Conservation (phyloP, 1,139 yeast species). For the Candida tetrigidarum region DNA sequence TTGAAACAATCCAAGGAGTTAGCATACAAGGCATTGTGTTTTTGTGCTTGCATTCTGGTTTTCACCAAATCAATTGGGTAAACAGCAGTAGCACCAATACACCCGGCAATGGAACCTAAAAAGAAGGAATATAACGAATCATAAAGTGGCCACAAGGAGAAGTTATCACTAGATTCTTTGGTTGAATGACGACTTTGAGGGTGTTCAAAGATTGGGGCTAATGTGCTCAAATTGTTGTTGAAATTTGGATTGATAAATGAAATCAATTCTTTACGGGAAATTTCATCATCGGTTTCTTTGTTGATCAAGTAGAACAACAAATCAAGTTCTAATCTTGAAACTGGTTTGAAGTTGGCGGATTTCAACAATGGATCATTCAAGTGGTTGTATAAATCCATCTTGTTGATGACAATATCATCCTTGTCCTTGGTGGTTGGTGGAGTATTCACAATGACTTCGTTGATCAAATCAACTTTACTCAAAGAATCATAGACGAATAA, state of each 20-base stretch:
- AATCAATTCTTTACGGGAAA: conserved; percentile 56
- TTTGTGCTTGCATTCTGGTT: conserved; percentile 98
- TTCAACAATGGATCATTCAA: conserved; percentile 56
- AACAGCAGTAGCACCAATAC: conserved; percentile 98
- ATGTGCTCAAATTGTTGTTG: conserved; percentile 38
- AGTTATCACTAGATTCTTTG: conserved; percentile 40
- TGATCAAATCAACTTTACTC: conserved; percentile 52
- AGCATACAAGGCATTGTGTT: conserved; percentile 69
- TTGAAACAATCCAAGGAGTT: conserved; percentile 87
- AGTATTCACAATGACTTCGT: conserved; percentile 63
- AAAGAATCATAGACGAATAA: conserved; percentile 48
- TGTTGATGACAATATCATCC: conserved; percentile 49
- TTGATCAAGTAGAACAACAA: conserved; percentile 54
- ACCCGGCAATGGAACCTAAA: conserved; percentile 94
- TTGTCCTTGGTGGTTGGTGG: conserved; percentile 51
- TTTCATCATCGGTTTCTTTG: conserved; percentile 45
- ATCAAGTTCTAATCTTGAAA: conserved; percentile 47
- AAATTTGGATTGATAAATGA: conserved; percentile 52
- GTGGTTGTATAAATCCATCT: conserved; percentile 45
- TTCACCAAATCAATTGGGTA: conserved; percentile 96
- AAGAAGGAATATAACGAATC: conserved; percentile 89
- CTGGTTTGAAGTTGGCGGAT: conserved; percentile 54
- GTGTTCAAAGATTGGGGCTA: conserved; percentile 47
- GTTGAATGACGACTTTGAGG: conserved; percentile 40
- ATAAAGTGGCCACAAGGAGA: conserved; percentile 61